phyloP scores from a whole-genome alignment of 2,329 filamentous ascomycete genomes.

The Exophiala calicioides region DNA sequence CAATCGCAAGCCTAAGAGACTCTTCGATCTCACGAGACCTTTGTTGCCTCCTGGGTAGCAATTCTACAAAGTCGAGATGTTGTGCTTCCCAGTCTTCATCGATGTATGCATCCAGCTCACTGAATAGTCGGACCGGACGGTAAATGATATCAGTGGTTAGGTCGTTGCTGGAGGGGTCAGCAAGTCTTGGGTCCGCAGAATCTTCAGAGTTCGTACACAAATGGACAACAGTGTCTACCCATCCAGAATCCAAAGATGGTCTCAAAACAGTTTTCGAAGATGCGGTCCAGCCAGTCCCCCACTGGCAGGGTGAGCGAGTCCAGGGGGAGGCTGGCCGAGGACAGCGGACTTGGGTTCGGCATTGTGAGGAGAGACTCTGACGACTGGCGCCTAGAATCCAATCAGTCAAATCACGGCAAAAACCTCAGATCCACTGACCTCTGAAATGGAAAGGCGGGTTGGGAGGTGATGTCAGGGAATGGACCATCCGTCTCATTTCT shows the following conservation, averaged over 20 bases:
- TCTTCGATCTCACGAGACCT: conserved; percentile 32
- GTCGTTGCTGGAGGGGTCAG: conserved; percentile 10
- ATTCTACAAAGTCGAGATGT: not conserved
- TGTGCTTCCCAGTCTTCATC: conserved; percentile 13
- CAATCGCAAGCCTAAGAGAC: conserved; percentile 33
- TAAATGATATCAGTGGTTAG: conserved; percentile 22
- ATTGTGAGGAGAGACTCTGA: not conserved
- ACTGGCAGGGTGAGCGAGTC: conserved; percentile 10
- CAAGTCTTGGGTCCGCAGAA: not conserved
- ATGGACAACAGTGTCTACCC: conserved; percentile 46
- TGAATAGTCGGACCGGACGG: conserved; percentile 35
- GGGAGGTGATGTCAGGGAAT: not conserved
- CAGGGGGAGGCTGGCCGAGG: not conserved
- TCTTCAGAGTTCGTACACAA: conserved; percentile 37
- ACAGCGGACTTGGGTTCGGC: not conserved
- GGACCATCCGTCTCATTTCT: not conserved
- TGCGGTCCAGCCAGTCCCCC: conserved; percentile 28
- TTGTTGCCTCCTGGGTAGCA: conserved; percentile 7
- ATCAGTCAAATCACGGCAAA: not conserved
- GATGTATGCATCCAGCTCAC: conserved; percentile 32
- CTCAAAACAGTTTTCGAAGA: conserved; percentile 43
- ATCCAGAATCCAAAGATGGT: conserved; percentile 47
- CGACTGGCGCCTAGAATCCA: not conserved
- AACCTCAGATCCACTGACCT: not conserved
- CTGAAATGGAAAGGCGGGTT: not conserved